These are phyloP conservation scores for Exophiala sideris DNA, from an alignment of 2,329 filamentous ascomycete genomes.

Conservation along the genomic window DNA sequence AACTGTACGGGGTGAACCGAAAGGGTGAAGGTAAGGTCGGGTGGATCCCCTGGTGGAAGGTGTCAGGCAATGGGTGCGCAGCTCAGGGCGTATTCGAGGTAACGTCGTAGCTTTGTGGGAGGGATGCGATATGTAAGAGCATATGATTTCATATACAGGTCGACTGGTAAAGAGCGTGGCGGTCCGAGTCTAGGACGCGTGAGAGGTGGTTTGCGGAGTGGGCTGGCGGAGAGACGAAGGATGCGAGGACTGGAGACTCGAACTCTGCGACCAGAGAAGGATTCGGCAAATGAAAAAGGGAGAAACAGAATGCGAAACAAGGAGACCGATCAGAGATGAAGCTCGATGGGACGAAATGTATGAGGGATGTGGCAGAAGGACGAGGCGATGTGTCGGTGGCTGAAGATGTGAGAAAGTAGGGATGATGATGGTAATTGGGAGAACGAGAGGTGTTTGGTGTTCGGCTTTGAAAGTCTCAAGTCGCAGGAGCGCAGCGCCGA, in stretches of 20 bases:
- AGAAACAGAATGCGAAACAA: slow-evolving; percentile 3
- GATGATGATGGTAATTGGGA: slow-evolving; percentile 10
- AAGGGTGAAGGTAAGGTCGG: background rate
- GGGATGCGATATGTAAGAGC: background rate
- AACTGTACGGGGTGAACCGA: slow-evolving; percentile 3
- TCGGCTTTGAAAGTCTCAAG: slow-evolving; percentile 7
- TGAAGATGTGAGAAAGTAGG: slow-evolving; percentile 2
- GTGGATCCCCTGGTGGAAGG: slow-evolving; percentile 4
- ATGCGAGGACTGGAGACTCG: slow-evolving; percentile 11
- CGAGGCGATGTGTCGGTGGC: slow-evolving; percentile 1
- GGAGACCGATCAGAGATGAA: background rate
- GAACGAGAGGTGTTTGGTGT: slow-evolving; percentile 4
- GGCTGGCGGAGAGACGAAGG: slow-evolving; percentile 13
- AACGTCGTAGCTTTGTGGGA: background rate
- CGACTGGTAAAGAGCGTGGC: slow-evolving; percentile 19
- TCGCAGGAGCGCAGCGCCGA: background rate
- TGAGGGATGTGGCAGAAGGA: slow-evolving; percentile 1
- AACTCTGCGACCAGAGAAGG: slow-evolving; percentile 3
- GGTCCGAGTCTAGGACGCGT: slow-evolving; percentile 18
- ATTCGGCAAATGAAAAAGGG: slow-evolving; percentile 5
- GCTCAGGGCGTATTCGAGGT: background rate
- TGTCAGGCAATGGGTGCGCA: background rate
- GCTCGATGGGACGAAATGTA: background rate
- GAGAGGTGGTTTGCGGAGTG: slow-evolving; percentile 15
- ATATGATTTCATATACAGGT: background rate